phyloP scores from a whole-genome alignment of 305 asterid species.

The Solanum hybrid region DNA sequence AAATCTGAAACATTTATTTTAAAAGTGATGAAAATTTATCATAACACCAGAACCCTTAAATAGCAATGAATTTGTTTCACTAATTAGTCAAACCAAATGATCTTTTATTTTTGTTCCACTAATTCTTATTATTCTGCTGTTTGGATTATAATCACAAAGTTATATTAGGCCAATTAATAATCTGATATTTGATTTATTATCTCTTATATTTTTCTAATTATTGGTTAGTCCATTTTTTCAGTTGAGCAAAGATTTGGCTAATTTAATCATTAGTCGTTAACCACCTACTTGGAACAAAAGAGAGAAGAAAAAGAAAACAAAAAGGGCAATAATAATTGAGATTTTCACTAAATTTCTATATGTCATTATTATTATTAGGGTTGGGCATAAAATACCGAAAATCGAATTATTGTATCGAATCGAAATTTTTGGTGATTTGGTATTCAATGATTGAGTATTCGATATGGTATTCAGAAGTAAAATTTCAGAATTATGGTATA shows the following conservation, averaged over 20 bases:
- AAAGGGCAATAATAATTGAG: background rate
- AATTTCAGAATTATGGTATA: too few species aligned
- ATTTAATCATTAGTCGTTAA: background rate
- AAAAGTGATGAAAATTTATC: background rate
- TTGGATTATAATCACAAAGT: background rate
- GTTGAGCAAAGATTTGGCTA: background rate
- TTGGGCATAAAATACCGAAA: too few species aligned
- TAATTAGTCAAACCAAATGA: background rate
- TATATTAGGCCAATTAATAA: background rate
- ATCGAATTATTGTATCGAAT: too few species aligned
- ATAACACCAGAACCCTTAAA: background rate
- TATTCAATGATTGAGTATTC: too few species aligned
- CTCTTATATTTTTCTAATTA: background rate
- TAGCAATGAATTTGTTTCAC: background rate
- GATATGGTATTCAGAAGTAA: too few species aligned
- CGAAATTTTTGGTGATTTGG: too few species aligned
- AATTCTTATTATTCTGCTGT: background rate
- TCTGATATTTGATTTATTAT: background rate
- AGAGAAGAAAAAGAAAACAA: background rate
- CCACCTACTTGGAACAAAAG: background rate
- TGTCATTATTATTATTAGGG: background rate
- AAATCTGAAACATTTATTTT: background rate
- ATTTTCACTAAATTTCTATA: background rate
- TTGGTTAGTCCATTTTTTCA: background rate
- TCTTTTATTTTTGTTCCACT: background rate